Evolutionary conservation across 2,329 filamentous ascomycete genomes (phyloP), one percentile per base, ranked within the genome.

Genomic region (Aaosphaeria arxii): DNA sequence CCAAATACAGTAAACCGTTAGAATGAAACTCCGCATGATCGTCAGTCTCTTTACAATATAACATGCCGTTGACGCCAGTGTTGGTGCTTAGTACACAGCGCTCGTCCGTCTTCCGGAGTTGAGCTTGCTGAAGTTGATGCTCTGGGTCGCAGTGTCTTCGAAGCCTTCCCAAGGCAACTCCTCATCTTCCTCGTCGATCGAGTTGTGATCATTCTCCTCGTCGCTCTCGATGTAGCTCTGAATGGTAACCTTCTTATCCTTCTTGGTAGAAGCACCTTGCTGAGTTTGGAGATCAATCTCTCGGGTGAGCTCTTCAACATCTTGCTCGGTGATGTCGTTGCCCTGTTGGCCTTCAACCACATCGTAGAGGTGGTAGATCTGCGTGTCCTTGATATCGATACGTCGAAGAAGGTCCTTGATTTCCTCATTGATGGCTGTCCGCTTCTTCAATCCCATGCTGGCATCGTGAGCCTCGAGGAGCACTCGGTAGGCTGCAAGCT

Each of bases 361-460:
- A 66, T 95, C 90, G 58, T 91, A 89, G 11, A 95, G 76, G 39
- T 83, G 81, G 71, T 95, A 95, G 39, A 95, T 85, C 67, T 91
- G 87, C 52, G 88, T 86, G 29, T 84, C 83, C 70, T 91, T 90
- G 61, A 80, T 78, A 60, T 91, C 86, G 28, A 90, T 81, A 45
- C 81, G 78, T 51, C 78, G 77, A 39, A 87, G 73, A 17, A 90
- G 62, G 24, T 74, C 74, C 51, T 84, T 77, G 33, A 92, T 85
- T 47, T 79, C 80, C 30, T 74, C 76, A 30, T 81, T 79, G 46
- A 91, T 69, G 4, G 73, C 71, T 51, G 84, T 80, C 51, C 88
- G 81, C 58, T 85, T 81, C 32, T 83, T 80, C 54, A 82, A 84
- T 47, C 83, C 83, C 24, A 88, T 66, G 43, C 65, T 66, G n/a